Percentiles rank a stretch among this genome's conserved stretches.
phyloP scores from a whole-genome alignment of 2,329 filamentous ascomycete genomes.

The Fonsecaea erecta region DNA sequence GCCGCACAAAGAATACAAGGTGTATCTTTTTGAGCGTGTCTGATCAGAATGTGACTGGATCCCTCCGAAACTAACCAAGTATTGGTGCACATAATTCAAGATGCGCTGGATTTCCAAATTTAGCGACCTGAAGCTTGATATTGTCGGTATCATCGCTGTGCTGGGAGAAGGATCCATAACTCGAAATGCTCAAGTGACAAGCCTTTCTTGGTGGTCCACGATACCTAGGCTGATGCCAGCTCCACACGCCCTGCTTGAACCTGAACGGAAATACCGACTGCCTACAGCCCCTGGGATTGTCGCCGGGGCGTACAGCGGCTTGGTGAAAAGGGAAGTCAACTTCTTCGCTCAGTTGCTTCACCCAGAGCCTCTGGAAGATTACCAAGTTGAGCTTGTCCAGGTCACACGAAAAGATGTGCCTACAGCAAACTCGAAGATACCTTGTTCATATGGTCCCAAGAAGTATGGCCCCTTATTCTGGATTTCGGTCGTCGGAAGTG shows the following conservation, averaged over 20 bases:
- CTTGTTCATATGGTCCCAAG: conserved; percentile 22
- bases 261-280: conserved; percentile 60
- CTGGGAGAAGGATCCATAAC: conserved; percentile 65
- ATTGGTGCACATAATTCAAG: neutral
- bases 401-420: conserved; percentile 41
- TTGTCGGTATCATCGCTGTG: conserved; percentile 66
- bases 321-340: conserved; percentile 59
- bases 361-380: conserved; percentile 45
- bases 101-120: conserved; percentile 30
- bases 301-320: conserved; percentile 63
- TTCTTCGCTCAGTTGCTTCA: conserved; percentile 68
- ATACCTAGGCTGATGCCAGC: conserved; percentile 66
- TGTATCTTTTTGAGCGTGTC: neutral
- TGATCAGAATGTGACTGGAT: neutral
- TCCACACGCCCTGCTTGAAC: conserved; percentile 65
- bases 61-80: neutral
- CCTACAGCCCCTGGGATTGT: conserved; percentile 61
- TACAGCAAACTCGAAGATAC: conserved; percentile 23
- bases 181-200: conserved; percentile 63
- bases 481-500: conserved; percentile 47
- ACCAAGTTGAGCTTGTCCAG: conserved; percentile 48
- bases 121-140: conserved; percentile 51
- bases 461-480: conserved; percentile 25
- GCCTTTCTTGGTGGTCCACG: conserved; percentile 62
- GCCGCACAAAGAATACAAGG: neutral